Evolutionary conservation across 441 rosid species (phyloP), one percentile per base, ranked within the genome.

Genomic region (Adansonia madagascariensis): DNA sequence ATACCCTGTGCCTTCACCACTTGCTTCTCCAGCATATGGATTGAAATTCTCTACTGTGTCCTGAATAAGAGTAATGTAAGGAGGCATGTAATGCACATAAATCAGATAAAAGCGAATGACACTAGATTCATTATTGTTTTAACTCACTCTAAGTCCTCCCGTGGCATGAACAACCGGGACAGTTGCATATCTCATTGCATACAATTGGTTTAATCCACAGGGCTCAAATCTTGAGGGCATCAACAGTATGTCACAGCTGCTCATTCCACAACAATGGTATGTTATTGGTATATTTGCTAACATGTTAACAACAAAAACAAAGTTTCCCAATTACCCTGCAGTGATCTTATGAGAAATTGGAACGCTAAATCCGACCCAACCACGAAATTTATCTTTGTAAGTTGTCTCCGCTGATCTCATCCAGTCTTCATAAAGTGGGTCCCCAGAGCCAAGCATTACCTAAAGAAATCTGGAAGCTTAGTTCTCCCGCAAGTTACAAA

Each of bases 191-290:
- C 92, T 89, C 99, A 96, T 94, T n/a, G 99, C 99, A 41, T 94
- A 94, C 83, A 96, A 80, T 65, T 96, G 99, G 84, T 94, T 96
- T 77, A 96, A 88, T 31, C 98, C 99, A 50, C 99, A 96, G 0
- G 98, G 99, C 84, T 96, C 99, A 39, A 96, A 96, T 85, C 99
- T 91, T 75, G 99, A 95, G 17, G 99, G 98, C 99, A 95, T 95
- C 81, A 95, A 80, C 71, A 95, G 85, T 82, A 95, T 92, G 88
- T 95, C 99, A 78, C 97, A 91, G 17, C 99, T 95, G 94, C 83
- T 81, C 79, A 80, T 82, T 75, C 56, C 79, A 82, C 46, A 73
- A 80, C 31, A 64, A 73, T 47, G 44, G 57, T 81, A n/a, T 63
- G 82, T 68, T 11, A 67, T 65, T 46, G 52, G 60, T 20, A 69